Conservation (phyloP, 2,329 filamentous ascomycete species). For the Fusarium sp. region DNA sequence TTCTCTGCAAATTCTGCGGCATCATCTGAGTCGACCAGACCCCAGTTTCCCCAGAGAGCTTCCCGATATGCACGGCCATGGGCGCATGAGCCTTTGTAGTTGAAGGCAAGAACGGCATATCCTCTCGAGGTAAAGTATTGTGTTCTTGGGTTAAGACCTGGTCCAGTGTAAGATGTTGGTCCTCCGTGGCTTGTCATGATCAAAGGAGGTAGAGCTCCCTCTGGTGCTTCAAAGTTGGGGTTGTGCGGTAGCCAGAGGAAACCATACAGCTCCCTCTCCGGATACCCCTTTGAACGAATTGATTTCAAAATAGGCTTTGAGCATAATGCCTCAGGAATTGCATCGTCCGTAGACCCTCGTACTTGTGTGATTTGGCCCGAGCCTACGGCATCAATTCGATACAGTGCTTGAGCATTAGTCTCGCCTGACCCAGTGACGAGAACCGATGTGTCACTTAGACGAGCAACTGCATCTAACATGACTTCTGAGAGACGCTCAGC, state of each 20-base stretch:
- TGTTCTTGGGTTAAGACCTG: constrained; percentile 56
- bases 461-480: constrained; percentile 49
- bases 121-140: constrained; percentile 67
- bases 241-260: constrained; percentile 64
- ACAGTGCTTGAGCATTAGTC: constrained; percentile 48
- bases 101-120: constrained; percentile 62
- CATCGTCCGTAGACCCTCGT: constrained; percentile 49
- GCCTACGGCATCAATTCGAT: constrained; percentile 48
- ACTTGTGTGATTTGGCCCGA: constrained; percentile 44
- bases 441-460: constrained; percentile 50
- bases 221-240: constrained; percentile 53
- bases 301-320: constrained; percentile 50
- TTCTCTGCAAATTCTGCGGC: constrained; percentile 58
- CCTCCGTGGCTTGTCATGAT: constrained; percentile 64
- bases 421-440: constrained; percentile 53
- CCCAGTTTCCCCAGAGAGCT: constrained; percentile 61
- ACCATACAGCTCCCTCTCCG: constrained; percentile 53
- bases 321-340: constrained; percentile 46
- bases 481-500: constrained; percentile 48
- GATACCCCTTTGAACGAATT: constrained; percentile 46
- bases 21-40: constrained; percentile 62
- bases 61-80: constrained; percentile 63
- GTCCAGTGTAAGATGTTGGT: constrained; percentile 57
- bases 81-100: constrained; percentile 64
- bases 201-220: constrained; percentile 57